These are phyloP conservation scores for Polysphondylium violaceum DNA, from an alignment of 78 protist species.

Conservation along the genomic window DNA sequence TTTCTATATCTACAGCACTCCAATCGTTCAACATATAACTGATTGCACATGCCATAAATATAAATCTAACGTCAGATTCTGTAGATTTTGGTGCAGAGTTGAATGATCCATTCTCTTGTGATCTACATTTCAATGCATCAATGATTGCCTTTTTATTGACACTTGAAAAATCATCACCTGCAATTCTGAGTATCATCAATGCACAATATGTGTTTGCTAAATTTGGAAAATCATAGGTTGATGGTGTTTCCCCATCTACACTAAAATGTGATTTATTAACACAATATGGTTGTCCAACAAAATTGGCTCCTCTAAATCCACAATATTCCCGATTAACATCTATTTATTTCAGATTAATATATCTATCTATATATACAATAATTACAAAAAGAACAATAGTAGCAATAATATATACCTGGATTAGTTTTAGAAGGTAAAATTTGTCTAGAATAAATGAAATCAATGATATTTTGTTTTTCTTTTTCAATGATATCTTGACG, in stretches of 20 bases:
- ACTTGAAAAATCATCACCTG: conserved; percentile 84
- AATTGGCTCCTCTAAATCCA: conserved; percentile 62
- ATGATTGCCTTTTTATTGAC: conserved; percentile 74
- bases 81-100: conserved; percentile 54
- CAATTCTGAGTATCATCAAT: conserved; percentile 67
- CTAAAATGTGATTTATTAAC: no score
- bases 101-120: conserved; percentile 59
- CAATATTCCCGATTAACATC: conserved; percentile 14
- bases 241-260: neutral
- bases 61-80: conserved; percentile 86
- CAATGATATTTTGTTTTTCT: conserved; percentile 49
- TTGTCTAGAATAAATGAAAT: conserved; percentile 81
- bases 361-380: neutral
- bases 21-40: conserved; percentile 80
- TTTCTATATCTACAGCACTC: conserved; percentile 73
- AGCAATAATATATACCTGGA: conserved; percentile 24
- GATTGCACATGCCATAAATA: conserved; percentile 86
- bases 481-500: conserved; percentile 30
- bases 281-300: conserved; percentile 33
- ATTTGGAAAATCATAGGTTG: conserved; percentile 53
- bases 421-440: conserved; percentile 55
- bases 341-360: neutral
- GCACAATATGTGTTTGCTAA: conserved; percentile 89
- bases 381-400: neutral
- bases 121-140: conserved; percentile 29